Evolutionary conservation across 164 flowering plant genomes (phyloP), one percentile per base, ranked within the genome.

Genomic region (Aristolochia contorta): DNA sequence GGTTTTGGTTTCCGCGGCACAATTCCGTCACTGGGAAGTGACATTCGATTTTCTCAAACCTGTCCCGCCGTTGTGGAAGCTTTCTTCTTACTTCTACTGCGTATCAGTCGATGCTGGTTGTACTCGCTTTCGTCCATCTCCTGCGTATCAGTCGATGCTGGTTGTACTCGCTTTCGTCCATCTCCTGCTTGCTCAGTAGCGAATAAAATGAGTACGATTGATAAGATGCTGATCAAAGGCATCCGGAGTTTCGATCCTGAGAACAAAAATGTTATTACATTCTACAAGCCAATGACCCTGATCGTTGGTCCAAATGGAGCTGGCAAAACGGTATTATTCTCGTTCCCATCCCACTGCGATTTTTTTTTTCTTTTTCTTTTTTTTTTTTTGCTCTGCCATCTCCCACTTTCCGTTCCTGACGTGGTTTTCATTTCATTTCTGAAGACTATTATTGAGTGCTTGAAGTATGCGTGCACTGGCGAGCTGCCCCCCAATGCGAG

Each of bases 191-290:
- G 43, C n/a, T n/a, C n/a, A n/a, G n/a, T n/a, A n/a, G n/a, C 13
- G 24, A 19, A 2, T 8, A 82, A 80, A 61, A 93, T 93, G 99
- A 93, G 97, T 61, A 93, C 99, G 8, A 92, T 93, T 5, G 99
- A 93, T 52, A 93, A 93, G 72, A 93, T 93, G 99, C 72, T 93
- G 71, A 90, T 93, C 24, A 93, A 93, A 62, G 99, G 99, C 7
- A 93, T 93, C 74, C 88, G 99, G 75, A 87, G 96, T 67, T 93
- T 86, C 73, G 96, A 88, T 74, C 99, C 99, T 68, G 99, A 93
- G 65, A 93, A 93, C 81, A 83, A 79, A 71, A 71, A 84, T 70
- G 99, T 90, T 68, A 80, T 93, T 79, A 80, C 99, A 67, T 93
- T 90, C 87, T 93, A 82, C 83, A 84, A 57, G 63, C 96, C 99